Evolutionary conservation across 805 yeast species (phyloP), one percentile per base, ranked within the genome.

Genomic region (Yueomyces sp.): DNA sequence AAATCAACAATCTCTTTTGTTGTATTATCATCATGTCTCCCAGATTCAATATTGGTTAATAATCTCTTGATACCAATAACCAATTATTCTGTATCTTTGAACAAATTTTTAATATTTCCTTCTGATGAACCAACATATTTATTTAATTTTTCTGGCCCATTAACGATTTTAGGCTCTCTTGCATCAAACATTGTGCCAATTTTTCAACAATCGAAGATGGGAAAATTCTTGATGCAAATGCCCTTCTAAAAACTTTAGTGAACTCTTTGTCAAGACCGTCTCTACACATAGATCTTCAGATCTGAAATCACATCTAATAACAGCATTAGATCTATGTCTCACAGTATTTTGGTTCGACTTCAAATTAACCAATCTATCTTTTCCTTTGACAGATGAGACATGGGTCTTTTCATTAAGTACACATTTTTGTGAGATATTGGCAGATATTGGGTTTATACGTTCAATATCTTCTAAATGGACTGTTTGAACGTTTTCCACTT

Each of bases 141-240:
- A 62, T 90, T 83, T 57, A 90, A 73, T 70, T 92, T 88, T 67
- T 92, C 98, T 0, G 98, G 98, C 58, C 98, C 98, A 59, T 90
- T 90, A 46, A 90, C 97, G 60, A 90, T 87, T 65, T 92, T 92
- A 12, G 98, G 98, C 63, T 92, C 97, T 46, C 76, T 85, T 0
- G 95, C 95, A 60, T 92, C 92, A 51, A 92, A 73, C 96, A 92
- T 88, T 53, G 85, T 86, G 49, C 97, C 96, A 48, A 92, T 87
- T 85, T 85, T 57, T 85, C 95, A 42, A 87, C 85, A 49, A 90
- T 79, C 19, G 84, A 85, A 3, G 96, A 96, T 19, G 96, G 94
- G 56, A 87, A 85, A 51, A 90, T 88, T 66, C 99, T 79, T 45
- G 92, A 79, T 11, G 95, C 95, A 67, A 92, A 92, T 0, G 98